phyloP scores from a whole-genome alignment of 1,284 basidiomycete species.

The Rhizoctonia solani region DNA sequence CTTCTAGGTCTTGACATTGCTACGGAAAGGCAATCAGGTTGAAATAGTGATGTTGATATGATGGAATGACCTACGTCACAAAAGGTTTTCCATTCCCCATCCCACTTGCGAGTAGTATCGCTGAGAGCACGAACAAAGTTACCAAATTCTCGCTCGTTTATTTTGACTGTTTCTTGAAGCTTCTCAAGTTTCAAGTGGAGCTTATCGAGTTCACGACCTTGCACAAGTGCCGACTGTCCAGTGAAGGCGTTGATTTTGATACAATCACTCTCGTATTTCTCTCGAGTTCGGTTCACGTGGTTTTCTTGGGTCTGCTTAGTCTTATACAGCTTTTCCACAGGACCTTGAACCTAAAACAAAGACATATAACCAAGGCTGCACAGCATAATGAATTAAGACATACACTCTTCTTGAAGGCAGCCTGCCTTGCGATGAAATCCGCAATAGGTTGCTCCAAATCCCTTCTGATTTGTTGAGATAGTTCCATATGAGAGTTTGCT shows the following conservation, averaged over 20 bases:
- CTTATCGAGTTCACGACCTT: slow-evolving; percentile 94
- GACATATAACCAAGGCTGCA: not conserved
- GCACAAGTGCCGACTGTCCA: slow-evolving; percentile 89
- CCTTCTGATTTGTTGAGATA: slow-evolving; percentile 74
- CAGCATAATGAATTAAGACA: slow-evolving; percentile 35
- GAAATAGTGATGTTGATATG: not conserved
- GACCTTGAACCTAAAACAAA: slow-evolving; percentile 55
- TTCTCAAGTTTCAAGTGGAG: slow-evolving; percentile 85
- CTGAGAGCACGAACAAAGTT: slow-evolving; percentile 83
- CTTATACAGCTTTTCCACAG: slow-evolving; percentile 87
- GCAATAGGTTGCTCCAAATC: slow-evolving; percentile 74
- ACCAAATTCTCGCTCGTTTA: slow-evolving; percentile 89
- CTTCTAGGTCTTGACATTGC: slow-evolving; percentile 93
- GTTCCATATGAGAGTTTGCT: slow-evolving; percentile 65
- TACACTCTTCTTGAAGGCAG: slow-evolving; percentile 71
- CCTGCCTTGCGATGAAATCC: slow-evolving; percentile 67
- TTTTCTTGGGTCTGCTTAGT: slow-evolving; percentile 81
- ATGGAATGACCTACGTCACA: slow-evolving; percentile 61
- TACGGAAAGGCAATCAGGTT: slow-evolving; percentile 40
- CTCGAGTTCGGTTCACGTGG: slow-evolving; percentile 78
- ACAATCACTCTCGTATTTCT: slow-evolving; percentile 94
- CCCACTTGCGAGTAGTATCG: slow-evolving; percentile 87
- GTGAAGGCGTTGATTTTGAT: slow-evolving; percentile 95
- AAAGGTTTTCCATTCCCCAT: slow-evolving; percentile 90
- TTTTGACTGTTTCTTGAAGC: slow-evolving; percentile 85